Base-by-base conservation (phyloP, 2,329 filamentous ascomycete species). In the Cytospora piceicola region DNA sequence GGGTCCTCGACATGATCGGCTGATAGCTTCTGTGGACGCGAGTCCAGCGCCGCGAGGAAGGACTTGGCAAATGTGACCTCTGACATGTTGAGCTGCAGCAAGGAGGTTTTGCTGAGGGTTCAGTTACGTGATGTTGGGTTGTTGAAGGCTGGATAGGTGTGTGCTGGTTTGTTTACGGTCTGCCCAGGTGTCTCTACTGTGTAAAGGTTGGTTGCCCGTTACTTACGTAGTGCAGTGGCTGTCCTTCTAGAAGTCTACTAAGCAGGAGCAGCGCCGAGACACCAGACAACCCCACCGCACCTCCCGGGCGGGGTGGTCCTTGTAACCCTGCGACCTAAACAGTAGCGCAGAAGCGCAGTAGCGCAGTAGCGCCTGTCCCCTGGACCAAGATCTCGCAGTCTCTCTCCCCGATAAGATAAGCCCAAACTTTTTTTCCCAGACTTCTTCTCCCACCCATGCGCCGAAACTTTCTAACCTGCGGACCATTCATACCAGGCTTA, bases 1-100 rank as follows among this genome's bases (percentile, higher is more conserved):
- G 92, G 88, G 75, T 97, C 92, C 78, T 94, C 92, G 77, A 96
- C 89, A 87, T 97, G 91, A 77, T 98, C 93, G 70, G 91, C 83
- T n/a, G 90, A 88, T 69, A 98, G 86, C 82, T 94, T 96, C 72
- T 88, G 78, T 9, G 93, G 90, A 58, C 90, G 88, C 67, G 88
- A 86, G 78, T 96, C 93, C 69, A 98, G 86, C 27, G 88, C 85
- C 61, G 88, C 82, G 71, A 99, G 88, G 78, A 96, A 97, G 36
- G 87, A 84, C 78, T 91, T 93, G 72, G 93, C 90, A 77, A 97
- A 98, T 59, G 88, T 81, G 67, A 94, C 79, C 84, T 97, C 94
- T n/a, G 90, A 84, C 90, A 94, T 94, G 70, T 72, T 82, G 71
- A 29, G 36, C 9, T 27, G n/a, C 22, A 34, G 34, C 1, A 34